Evolutionary conservation across 2,329 filamentous ascomycete genomes (phyloP), one percentile per base, ranked within the genome.

Genomic region (Orbilia ellipsospora): DNA sequence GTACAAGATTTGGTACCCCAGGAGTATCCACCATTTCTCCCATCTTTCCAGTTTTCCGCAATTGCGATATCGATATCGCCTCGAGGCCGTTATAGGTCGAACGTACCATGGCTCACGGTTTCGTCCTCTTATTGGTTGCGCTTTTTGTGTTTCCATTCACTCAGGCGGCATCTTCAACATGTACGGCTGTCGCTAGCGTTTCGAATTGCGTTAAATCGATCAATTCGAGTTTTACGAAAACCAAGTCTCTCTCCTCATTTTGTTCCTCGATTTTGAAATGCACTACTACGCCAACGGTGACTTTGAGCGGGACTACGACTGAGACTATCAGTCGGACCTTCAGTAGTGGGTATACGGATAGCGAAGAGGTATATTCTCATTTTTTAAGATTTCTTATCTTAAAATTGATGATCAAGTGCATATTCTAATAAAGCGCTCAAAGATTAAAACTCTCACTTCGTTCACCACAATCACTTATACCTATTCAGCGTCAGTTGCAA

Each of bases 121-220:
- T 56, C 5, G 54, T 20, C 2, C 6, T 48, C 16, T 18, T 56
- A 7, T 15, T 56, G 4, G 6, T 56, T 20, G 10, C 54, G 4
- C 15, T 42, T 40, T 6, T 42, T 15, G 31, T 42, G 23, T 12
- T 15, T 12, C 40, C 36, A 4, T 42, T 59, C 8, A 18, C 18
- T 23, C 2, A 10, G 12, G 55, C 55, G 6, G 12, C 2, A 15
- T 28, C 40, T 26, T 31, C 42, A 2, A 50, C 57, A 36, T 61
- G 57, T n/a, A 61, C 42, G 5, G 42, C 57, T 8, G 57, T 61
- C 36, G 18, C 57, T 1, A 61, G 57, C 44, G 57, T 61, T 5
- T 61, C 57, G 12, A 61, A 20, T 50, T 61, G 57, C 36, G 18
- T 61, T 13, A 61, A 50, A 31, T 48, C 57, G 3, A 61, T 61